phyloP scores from a whole-genome alignment of 2,329 filamentous ascomycete species.

The Dendrostoma leiphaemia region DNA sequence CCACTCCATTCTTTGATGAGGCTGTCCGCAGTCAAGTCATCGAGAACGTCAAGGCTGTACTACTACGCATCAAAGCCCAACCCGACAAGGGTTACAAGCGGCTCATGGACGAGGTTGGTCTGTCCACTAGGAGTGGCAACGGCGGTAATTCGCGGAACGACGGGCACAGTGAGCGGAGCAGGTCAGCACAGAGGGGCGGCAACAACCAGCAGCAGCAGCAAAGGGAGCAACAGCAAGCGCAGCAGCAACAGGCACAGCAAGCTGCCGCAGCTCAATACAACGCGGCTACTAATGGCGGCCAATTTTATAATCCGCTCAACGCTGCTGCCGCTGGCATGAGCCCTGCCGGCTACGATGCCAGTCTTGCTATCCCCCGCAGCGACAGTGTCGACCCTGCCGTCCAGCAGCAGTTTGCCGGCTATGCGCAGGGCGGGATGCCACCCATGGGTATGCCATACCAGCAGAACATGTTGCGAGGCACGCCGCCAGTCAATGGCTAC shows the following conservation, averaged over 20 bases:
- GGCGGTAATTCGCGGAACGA: slow-evolving; percentile 43
- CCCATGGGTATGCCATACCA: slow-evolving; percentile 55
- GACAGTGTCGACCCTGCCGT: slow-evolving; percentile 52
- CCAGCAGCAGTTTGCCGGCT: slow-evolving; percentile 45
- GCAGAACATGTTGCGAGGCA: slow-evolving; percentile 54
- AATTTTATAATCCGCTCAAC: slow-evolving; percentile 54
- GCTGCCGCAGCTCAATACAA: slow-evolving; percentile 32
- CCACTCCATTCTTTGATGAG: slow-evolving; percentile 96
- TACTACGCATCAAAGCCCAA: slow-evolving; percentile 87
- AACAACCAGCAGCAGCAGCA: slow-evolving; percentile 39
- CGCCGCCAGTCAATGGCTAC: slow-evolving; percentile 55
- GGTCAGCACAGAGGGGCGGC: slow-evolving; percentile 55
- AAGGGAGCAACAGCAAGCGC: slow-evolving; percentile 30
- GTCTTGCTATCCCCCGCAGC: slow-evolving; percentile 49
- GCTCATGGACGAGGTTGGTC: slow-evolving; percentile 95
- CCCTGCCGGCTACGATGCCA: slow-evolving; percentile 47
- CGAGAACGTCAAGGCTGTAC: slow-evolving; percentile 86
- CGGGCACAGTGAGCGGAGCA: slow-evolving; percentile 50
- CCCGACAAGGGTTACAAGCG: slow-evolving; percentile 96
- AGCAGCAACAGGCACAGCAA: slow-evolving; percentile 29
- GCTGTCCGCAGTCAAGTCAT: slow-evolving; percentile 82
- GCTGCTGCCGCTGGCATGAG: slow-evolving; percentile 31
- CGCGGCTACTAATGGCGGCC: slow-evolving; percentile 38
- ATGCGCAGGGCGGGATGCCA: slow-evolving; percentile 50
- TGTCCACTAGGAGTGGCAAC: slow-evolving; percentile 64